Evolutionary conservation across 2,329 filamentous ascomycete genomes (phyloP).

Genomic region (Lasiodiplodia sp.): DNA sequence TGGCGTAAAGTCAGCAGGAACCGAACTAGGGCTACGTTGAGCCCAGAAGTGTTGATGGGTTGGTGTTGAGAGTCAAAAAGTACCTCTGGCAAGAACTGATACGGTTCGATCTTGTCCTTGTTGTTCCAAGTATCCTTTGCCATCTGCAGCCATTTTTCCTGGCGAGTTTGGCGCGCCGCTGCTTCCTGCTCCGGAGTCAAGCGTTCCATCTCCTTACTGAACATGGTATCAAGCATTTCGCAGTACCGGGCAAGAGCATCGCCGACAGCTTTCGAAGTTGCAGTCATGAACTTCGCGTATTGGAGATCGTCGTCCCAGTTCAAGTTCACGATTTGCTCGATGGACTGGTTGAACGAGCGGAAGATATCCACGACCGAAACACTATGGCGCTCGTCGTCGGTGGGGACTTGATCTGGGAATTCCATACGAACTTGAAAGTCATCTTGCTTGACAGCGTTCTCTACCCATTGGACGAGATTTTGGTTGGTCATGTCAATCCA

Average conservation of each 20-base stretch:
- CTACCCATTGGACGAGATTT: slow-evolving; percentile 83
- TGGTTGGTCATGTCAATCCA: slow-evolving; percentile 86
- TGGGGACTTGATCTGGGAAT: slow-evolving; percentile 67
- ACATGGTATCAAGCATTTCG: slow-evolving; percentile 85
- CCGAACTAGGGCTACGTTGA: background rate
- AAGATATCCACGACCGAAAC: slow-evolving; percentile 94
- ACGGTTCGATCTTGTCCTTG: slow-evolving; percentile 93
- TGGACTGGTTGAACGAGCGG: slow-evolving; percentile 88
- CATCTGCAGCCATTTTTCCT: slow-evolving; percentile 91
- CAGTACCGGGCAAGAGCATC: slow-evolving; percentile 87
- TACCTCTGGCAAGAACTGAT: slow-evolving; percentile 94
- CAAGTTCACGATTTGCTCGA: slow-evolving; percentile 84
- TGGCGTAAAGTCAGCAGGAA: slow-evolving; percentile 11
- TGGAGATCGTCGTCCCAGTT: slow-evolving; percentile 94
- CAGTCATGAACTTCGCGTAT: slow-evolving; percentile 96
- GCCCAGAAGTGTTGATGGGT: background rate
- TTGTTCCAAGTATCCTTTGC: slow-evolving; percentile 92
- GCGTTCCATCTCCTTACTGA: slow-evolving; percentile 91
- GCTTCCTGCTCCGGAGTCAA: slow-evolving; percentile 87
- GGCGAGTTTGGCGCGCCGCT: slow-evolving; percentile 77
- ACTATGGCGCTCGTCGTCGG: slow-evolving; percentile 87
- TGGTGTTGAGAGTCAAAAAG: slow-evolving; percentile 39
- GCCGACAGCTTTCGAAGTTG: slow-evolving; percentile 83
- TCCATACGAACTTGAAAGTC: slow-evolving; percentile 78
- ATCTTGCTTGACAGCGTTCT: slow-evolving; percentile 90